These are phyloP conservation scores for Capsicum baccatum DNA, from an alignment of 257 asterid species.

Conservation along the genomic window DNA sequence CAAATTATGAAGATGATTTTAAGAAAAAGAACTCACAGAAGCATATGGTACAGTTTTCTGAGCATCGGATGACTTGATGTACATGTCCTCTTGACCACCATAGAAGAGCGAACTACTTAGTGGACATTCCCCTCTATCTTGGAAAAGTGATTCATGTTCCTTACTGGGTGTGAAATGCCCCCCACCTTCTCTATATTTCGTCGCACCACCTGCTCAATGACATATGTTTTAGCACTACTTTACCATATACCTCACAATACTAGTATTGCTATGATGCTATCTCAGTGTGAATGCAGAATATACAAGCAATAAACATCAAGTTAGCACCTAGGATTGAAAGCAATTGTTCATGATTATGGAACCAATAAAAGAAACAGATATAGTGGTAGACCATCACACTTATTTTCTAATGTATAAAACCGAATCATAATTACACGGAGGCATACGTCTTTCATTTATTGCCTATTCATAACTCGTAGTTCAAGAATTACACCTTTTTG, in stretches of 20 bases:
- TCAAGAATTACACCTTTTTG: background rate
- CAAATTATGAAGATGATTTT: background rate
- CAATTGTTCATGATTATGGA: too few relatives aligned
- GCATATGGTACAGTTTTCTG: constrained; percentile 35
- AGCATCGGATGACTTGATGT: constrained; percentile 42
- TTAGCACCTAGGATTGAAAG: too few relatives aligned
- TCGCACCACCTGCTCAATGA: constrained; percentile 35
- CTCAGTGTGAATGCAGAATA: too few relatives aligned
- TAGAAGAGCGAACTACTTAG: constrained; percentile 60
- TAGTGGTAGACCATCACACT: background rate
- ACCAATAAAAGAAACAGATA: background rate
- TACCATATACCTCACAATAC: background rate
- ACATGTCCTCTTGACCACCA: constrained; percentile 61
- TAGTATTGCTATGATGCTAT: too few relatives aligned
- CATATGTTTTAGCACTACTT: background rate
- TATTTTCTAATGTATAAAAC: background rate
- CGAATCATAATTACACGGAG: background rate
- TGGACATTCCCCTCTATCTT: constrained; percentile 46
- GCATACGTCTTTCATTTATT: background rate
- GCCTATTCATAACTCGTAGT: background rate
- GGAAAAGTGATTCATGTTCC: constrained; percentile 40
- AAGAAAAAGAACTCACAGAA: constrained; percentile 37
- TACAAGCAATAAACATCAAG: too few relatives aligned
- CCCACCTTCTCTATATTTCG: constrained; percentile 37
- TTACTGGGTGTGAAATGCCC: constrained; percentile 32